Evolutionary conservation across 78 protist genomes (phyloP).

Genomic region (Protostelium mycophagum): DNA sequence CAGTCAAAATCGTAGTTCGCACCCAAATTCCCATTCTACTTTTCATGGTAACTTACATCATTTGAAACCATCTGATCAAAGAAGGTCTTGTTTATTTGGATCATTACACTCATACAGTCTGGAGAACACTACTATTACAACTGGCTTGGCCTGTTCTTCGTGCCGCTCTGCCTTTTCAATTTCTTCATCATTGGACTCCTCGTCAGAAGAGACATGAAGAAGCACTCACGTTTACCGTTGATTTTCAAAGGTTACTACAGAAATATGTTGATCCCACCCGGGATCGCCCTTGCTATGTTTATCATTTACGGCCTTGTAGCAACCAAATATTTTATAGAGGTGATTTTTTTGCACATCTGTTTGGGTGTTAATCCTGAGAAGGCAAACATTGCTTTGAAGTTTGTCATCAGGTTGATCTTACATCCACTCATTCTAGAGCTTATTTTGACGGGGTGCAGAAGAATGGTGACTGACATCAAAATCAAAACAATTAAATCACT

Average conservation of each 20-base stretch:
- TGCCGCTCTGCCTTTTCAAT: not conserved
- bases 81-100: not conserved
- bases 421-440: not conserved
- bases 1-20: not conserved
- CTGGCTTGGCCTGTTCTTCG: not conserved
- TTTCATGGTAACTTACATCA: not conserved
- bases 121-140: not conserved
- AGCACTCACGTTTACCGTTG: not conserved
- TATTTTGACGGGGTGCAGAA: not conserved
- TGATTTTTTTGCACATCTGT: not conserved
- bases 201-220: not conserved
- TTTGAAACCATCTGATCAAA: not conserved
- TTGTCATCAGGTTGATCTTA: not conserved
- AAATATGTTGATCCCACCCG: not conserved
- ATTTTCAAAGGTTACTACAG: not conserved
- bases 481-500: not conserved
- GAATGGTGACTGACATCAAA: not conserved
- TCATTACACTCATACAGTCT: not conserved
- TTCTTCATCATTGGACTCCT: not conserved
- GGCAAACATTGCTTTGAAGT: not conserved
- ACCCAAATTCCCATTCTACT: not conserved
- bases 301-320: not conserved
- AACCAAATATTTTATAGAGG: not conserved
- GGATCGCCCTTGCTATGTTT: not conserved
- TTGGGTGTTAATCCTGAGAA: not conserved